phyloP scores from a whole-genome alignment of 345 rosid genomes.

The Gossypium turneri region DNA sequence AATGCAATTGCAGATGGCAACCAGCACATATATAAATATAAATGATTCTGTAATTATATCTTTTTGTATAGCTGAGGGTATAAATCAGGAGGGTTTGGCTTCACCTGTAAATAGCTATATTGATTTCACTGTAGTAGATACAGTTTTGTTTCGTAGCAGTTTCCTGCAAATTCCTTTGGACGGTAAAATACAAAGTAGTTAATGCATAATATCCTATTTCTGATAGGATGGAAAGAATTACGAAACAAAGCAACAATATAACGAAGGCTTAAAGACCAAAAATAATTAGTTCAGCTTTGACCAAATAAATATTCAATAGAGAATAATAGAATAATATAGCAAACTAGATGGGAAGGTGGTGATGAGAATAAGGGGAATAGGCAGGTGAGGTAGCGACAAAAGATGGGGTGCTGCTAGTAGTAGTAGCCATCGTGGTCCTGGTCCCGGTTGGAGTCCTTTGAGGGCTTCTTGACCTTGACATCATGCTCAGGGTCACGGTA shows the following conservation, averaged over 20 bases:
- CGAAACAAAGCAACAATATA: neutral
- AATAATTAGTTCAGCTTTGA: neutral
- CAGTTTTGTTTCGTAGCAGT: too few relatives aligned
- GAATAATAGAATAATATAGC: neutral
- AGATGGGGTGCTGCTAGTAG: constrained; percentile 21
- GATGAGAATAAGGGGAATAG: constrained; percentile 32
- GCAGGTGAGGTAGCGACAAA: constrained; percentile 27
- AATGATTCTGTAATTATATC: too few relatives aligned
- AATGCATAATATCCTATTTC: too few relatives aligned
- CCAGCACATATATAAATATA: too few relatives aligned
- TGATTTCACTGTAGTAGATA: too few relatives aligned
- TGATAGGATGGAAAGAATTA: constrained; percentile 2
- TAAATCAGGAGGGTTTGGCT: too few relatives aligned
- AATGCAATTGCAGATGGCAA: too few relatives aligned
- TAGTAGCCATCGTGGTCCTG: neutral
- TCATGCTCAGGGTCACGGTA: neutral
- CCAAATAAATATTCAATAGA: neutral
- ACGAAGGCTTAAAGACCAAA: neutral
- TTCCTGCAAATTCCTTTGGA: too few relatives aligned
- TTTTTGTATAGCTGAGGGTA: too few relatives aligned
- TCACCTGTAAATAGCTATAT: too few relatives aligned
- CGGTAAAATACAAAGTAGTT: too few relatives aligned
- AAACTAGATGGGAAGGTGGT: constrained; percentile 25
- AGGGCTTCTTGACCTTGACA: constrained; percentile 35
- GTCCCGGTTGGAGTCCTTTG: constrained; percentile 17